phyloP scores from a whole-genome alignment of 306 rosid genomes.

The Cyamopsis tetragonoloba region DNA sequence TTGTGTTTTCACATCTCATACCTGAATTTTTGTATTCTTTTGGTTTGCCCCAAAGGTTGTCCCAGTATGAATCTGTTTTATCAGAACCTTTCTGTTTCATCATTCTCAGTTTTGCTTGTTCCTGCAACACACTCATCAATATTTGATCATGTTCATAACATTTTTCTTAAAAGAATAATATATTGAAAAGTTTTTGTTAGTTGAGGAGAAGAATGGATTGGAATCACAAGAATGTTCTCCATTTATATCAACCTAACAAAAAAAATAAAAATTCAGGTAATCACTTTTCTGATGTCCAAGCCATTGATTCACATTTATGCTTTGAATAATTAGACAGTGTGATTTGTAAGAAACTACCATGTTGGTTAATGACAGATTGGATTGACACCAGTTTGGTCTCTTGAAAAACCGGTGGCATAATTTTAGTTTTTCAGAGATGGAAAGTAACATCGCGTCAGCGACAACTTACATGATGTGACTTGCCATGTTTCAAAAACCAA shows the following conservation, averaged over 20 bases:
- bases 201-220: background rate
- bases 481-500: background rate
- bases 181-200: background rate
- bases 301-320: background rate
- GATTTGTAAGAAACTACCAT: background rate
- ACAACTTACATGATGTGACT: background rate
- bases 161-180: background rate
- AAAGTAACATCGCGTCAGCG: background rate
- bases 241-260: background rate
- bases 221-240: background rate
- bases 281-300: background rate
- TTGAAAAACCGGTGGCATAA: background rate
- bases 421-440: background rate
- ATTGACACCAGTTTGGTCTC: background rate
- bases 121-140: conserved; percentile 38
- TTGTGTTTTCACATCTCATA: conserved; percentile 5
- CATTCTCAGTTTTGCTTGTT: conserved; percentile 72
- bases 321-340: background rate
- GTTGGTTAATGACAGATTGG: background rate
- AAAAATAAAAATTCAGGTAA: background rate
- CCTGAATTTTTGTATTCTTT: conserved; percentile 65
- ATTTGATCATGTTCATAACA: background rate
- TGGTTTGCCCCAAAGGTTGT: conserved; percentile 66
- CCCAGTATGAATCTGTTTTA: conserved; percentile 60
- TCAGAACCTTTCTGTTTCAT: conserved; percentile 61